phyloP scores from a whole-genome alignment of 179 eudicot species.

The Silene coronaria region DNA sequence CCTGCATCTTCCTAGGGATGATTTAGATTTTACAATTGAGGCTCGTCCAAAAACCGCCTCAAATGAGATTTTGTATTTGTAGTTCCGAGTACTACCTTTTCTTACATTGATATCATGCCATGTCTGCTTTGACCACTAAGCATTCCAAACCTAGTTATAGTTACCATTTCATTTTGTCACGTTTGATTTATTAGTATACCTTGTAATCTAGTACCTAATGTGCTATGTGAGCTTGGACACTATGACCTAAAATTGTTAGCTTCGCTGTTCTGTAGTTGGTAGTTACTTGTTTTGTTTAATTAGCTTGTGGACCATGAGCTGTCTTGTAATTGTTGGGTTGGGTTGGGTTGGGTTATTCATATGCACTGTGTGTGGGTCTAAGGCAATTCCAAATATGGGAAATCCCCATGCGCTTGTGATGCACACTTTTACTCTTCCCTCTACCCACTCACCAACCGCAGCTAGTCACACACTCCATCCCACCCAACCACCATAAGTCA shows the following conservation, averaged over 20 bases:
- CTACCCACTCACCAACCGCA: no score
- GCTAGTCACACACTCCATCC: no score
- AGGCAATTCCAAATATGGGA: background rate
- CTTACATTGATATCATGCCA: no score
- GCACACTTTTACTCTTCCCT: background rate
- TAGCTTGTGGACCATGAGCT: background rate
- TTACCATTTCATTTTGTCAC: background rate
- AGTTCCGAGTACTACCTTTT: background rate
- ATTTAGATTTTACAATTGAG: background rate
- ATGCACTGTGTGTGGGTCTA: background rate
- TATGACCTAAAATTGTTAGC: background rate
- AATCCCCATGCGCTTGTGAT: background rate
- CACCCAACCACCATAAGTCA: no score
- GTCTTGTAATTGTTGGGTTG: background rate
- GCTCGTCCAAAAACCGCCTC: background rate
- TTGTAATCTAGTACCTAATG: background rate
- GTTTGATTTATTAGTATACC: background rate
- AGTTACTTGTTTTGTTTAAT: background rate
- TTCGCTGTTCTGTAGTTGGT: background rate
- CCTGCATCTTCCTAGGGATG: background rate
- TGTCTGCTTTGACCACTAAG: background rate
- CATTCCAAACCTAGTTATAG: background rate
- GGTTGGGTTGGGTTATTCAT: background rate
- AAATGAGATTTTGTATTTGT: background rate
- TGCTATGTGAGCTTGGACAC: background rate